Base-by-base conservation (phyloP, 495 filamentous ascomycete species). In the Xylaria sp. region DNA sequence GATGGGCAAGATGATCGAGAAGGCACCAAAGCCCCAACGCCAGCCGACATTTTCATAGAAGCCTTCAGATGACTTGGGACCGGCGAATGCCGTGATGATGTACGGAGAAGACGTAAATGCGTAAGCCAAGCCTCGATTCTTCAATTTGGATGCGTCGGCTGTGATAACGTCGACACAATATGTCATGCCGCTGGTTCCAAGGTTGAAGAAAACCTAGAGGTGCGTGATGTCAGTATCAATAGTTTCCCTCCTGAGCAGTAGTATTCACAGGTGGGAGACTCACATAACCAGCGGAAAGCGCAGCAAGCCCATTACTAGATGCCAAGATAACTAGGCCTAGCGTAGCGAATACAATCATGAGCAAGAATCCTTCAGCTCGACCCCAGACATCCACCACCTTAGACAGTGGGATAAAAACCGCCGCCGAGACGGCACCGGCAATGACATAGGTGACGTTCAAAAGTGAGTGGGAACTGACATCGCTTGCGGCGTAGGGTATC, bases 381-480 rank as follows among this genome's bases (percentile, higher is more conserved):
- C 87, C 89, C 80, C 85, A 89, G 5, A 89, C 74, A 73, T 91
- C 86, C 64, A 90, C 73, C 50, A 91, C 79, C 71, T 89, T 88
- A 24, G 88, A 87, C 15, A 87, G 75, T 1, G 89, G 85, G 33
- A 90, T 80, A 43, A 84, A 86, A 21, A 82, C 76, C 0, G 88
- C 81, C 50, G 87, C 90, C 41, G 84, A 86, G 35, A 91, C 81
- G 65, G 91, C 74, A 35, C 72, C 77, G n/a, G 83, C 78, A 44
- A 88, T 71, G 71, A 86, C 77, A 33, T 70, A 71, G 15, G 76
- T 80, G 24, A 79, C 78, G 9, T 75, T 71, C 12, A 79, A 75
- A 7, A 84, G 73, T 37, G 83, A 83, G 52, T 84, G 82, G 24
- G 72, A 52, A 17, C 64, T 55, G 57, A 84, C 84, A 5, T 70